Evolutionary conservation across 2,329 filamentous ascomycete species (phyloP).

Genomic region (Mycosphaerella arachidis): DNA sequence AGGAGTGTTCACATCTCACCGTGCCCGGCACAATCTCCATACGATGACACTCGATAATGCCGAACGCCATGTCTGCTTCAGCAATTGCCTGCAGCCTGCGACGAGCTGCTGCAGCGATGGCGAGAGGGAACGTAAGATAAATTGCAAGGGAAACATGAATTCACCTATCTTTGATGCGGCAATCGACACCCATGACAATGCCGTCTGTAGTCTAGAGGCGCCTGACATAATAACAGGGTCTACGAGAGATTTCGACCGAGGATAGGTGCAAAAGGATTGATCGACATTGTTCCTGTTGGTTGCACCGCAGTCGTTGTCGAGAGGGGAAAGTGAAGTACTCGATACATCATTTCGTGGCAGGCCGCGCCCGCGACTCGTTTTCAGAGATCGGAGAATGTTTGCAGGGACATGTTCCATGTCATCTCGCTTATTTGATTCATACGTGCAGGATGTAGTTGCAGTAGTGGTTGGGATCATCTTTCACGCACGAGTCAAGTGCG

Average conservation of each 20-base stretch:
- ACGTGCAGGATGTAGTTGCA: background rate
- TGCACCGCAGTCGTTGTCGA: background rate
- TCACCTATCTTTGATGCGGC: conserved; percentile 1
- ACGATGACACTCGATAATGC: conserved; percentile 44
- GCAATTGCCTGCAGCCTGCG: background rate
- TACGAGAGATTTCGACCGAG: too few species aligned
- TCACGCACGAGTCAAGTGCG: background rate
- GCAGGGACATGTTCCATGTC: background rate
- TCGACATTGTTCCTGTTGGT: background rate
- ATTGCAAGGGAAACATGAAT: background rate
- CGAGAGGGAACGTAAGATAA: background rate
- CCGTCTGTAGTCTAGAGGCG: conserved; percentile 4
- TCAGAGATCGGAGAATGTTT: background rate
- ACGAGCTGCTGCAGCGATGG: background rate
- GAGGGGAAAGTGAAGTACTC: background rate
- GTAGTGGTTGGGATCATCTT: background rate
- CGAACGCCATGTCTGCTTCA: conserved; percentile 39
- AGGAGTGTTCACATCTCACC: conserved; percentile 31
- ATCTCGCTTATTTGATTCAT: background rate
- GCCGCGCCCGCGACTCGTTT: background rate
- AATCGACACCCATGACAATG: conserved; percentile 3
- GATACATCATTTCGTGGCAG: background rate
- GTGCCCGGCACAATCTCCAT: conserved; percentile 48
- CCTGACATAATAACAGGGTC: background rate
- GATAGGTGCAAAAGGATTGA: background rate